A percentile compares a stretch with the other conserved stretches of the same genome.
Conservation (phyloP, 805 yeast species). For the Teunomyces funiuensis region DNA sequence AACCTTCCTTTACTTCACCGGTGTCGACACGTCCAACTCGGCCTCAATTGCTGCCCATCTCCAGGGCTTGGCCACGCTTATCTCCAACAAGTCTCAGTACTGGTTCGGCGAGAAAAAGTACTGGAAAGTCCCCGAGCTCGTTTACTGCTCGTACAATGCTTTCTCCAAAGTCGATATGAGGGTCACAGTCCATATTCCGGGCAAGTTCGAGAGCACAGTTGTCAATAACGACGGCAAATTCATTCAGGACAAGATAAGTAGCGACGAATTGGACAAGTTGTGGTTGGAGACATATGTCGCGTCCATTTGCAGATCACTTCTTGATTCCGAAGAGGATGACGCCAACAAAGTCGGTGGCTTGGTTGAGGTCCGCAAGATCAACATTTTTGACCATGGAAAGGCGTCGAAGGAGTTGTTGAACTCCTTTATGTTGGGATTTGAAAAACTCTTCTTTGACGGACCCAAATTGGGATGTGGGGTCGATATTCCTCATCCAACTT, state of each 20-base stretch:
- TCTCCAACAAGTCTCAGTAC: conserved; percentile 57
- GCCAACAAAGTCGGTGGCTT: conserved; percentile 51
- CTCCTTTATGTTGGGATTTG: conserved; percentile 63
- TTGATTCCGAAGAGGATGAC: conserved; percentile 69
- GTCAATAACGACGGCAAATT: conserved; percentile 54
- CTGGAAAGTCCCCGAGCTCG: conserved; percentile 70
- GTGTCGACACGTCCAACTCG: conserved; percentile 72
- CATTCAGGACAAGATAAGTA: conserved; percentile 47
- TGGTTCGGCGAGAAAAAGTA: conserved; percentile 79
- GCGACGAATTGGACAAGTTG: conserved; percentile 53
- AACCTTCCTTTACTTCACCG: conserved; percentile 71
- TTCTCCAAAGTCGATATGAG: conserved; percentile 66
- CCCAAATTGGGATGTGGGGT: conserved; percentile 62
- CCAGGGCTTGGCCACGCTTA: conserved; percentile 64
- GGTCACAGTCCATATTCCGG: conserved; percentile 74
- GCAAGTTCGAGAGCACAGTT: conserved; percentile 59
- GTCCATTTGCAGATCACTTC: conserved; percentile 71
- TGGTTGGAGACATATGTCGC: conserved; percentile 59
- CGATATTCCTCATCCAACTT: conserved; percentile 67
- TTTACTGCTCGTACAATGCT: conserved; percentile 64
- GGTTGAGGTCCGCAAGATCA: conserved; percentile 80
- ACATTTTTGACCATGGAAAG: conserved; percentile 61
- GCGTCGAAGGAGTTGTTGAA: conserved; percentile 42
- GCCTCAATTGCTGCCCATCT: conserved; percentile 77
- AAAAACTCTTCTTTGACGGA: conserved; percentile 64